Percentiles rank a stretch among this genome's conserved stretches.
These are phyloP conservation scores for Cystoderma amianthinum DNA, from an alignment of 768 basidiomycete species.

Conservation along the genomic window DNA sequence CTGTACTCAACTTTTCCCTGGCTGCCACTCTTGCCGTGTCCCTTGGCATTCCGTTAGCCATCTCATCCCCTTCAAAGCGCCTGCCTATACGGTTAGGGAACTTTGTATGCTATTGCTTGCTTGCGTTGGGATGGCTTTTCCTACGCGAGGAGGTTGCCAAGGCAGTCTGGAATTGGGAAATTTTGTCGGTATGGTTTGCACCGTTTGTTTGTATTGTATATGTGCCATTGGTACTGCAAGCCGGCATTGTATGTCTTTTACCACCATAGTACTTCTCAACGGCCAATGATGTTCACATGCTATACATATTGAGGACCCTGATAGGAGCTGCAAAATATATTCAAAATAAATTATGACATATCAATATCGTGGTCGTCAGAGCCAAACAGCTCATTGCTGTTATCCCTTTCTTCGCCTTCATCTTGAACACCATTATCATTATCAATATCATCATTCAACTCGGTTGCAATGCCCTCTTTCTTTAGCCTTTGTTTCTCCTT, in stretches of 20 bases:
- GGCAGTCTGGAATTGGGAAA: constrained; percentile 71
- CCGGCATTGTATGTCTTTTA: constrained; percentile 47
- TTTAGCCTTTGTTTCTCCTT: constrained; percentile 66
- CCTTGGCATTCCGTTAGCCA: constrained; percentile 59
- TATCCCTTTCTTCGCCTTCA: constrained; percentile 21
- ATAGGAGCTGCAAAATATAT: constrained; percentile 2
- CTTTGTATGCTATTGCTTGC: constrained; percentile 32
- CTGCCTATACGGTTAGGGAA: constrained; percentile 15
- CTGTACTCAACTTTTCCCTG: constrained; percentile 90
- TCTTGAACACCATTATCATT: constrained; percentile 23
- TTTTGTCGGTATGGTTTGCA: constrained; percentile 76
- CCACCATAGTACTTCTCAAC: constrained; percentile 12
- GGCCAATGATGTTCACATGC: not conserved
- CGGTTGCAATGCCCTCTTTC: constrained; percentile 56
- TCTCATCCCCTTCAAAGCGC: constrained; percentile 24
- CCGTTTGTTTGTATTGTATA: constrained; percentile 81
- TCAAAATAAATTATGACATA: constrained; percentile 17
- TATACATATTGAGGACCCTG: constrained; percentile 3
- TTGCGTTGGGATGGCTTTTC: constrained; percentile 57
- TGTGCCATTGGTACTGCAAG: constrained; percentile 67
- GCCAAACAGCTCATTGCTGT: constrained; percentile 38
- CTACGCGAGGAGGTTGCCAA: constrained; percentile 34
- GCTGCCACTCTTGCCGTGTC: constrained; percentile 63
- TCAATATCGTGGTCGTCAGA: constrained; percentile 36
- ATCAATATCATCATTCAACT: constrained; percentile 29